Evolutionary conservation across 1,139 yeast species (phyloP), one percentile per base, ranked within the genome.

Genomic region (Candida buenavistaensis): DNA sequence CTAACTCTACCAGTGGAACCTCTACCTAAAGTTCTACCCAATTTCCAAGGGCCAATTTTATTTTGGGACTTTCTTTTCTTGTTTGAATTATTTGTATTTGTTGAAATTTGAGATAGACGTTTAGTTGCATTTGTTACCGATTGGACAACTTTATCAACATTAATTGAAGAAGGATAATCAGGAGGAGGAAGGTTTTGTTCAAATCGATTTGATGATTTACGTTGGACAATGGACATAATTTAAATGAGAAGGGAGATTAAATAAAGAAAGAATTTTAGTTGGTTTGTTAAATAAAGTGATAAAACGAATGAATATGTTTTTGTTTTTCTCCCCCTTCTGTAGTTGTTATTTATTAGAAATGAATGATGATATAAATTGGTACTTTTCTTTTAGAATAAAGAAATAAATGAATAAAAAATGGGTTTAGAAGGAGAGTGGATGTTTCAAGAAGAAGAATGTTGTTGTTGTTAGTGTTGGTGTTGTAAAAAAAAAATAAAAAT

Each of bases 1-100:
- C 96, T 72, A 14, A 92, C 99, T 44, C 97, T 75, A 17, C 98
- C 97, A 2, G 96, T 87, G 16, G 95, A 83, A 8, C 99, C 99
- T 41, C 95, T 75, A 15, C 99, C 99, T 31, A 92, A 67, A 3
- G 98, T 90, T 46, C 94, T 75, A 10, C 98, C 98, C 23, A 92
- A 66, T 55, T 87, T 83, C 99, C 99, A 92, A 3, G 98, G 97
- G 1, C 99, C 99, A 32, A 88, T 84, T 43, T 80, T 81, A 58
- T 83, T 77, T 57, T 82, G 78, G 38, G 85, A 65, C 57, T 79
- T 72, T 41, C 80, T 54, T 69, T 76, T 64, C 63, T 72, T 55
- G 52, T 67, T 64, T 44, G 71, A 57, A 43, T 59, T 55, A 51
- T 70, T 62, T 26, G 77, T 72, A 56, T 63, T 66, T 37, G 82